Percentiles rank a stretch among this genome's conserved stretches.
Conservation (phyloP, 345 rosid species). For the Pseudoturritis turrita region DNA sequence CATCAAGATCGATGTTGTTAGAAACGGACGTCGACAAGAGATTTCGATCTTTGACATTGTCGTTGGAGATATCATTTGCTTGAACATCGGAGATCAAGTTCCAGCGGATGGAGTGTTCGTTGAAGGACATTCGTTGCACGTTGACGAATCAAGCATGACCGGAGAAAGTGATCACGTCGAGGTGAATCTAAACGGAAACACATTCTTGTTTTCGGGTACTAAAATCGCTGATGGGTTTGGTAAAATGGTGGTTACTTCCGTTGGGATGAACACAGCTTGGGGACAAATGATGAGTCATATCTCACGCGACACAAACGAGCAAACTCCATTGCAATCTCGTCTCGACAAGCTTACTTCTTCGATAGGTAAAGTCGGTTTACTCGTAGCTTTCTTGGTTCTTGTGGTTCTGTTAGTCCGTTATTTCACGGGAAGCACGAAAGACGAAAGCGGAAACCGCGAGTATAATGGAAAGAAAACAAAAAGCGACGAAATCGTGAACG, state of each 20-base stretch:
- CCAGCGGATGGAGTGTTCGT: constrained; percentile 65
- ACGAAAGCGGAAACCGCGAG: constrained; percentile 44
- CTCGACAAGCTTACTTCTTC: constrained; percentile 65
- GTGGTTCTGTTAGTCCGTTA: constrained; percentile 53
- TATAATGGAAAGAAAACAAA: constrained; percentile 44
- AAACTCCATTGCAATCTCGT: constrained; percentile 64
- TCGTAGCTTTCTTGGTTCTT: constrained; percentile 64
- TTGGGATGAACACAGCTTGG: constrained; percentile 73
- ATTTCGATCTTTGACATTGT: constrained; percentile 57
- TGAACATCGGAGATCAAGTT: constrained; percentile 64
- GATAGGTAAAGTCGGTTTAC: constrained; percentile 55
- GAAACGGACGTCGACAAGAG: constrained; percentile 43
- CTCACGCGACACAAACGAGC: constrained; percentile 37
- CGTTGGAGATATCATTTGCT: constrained; percentile 54
- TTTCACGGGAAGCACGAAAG: constrained; percentile 61
- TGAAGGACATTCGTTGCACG: constrained; percentile 43
- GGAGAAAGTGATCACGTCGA: constrained; percentile 54
- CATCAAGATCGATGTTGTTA: constrained; percentile 46
- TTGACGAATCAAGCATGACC: constrained; percentile 67
- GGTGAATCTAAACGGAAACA: constrained; percentile 33
- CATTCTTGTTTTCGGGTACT: constrained; percentile 59
- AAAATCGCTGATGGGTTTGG: constrained; percentile 54
- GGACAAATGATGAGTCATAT: constrained; percentile 75
- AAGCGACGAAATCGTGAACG: constrained; percentile 43
- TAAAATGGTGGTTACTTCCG: constrained; percentile 59